These are phyloP conservation scores for Diutina catenulata DNA, from an alignment of 1,139 yeast species.

Conservation along the genomic window DNA sequence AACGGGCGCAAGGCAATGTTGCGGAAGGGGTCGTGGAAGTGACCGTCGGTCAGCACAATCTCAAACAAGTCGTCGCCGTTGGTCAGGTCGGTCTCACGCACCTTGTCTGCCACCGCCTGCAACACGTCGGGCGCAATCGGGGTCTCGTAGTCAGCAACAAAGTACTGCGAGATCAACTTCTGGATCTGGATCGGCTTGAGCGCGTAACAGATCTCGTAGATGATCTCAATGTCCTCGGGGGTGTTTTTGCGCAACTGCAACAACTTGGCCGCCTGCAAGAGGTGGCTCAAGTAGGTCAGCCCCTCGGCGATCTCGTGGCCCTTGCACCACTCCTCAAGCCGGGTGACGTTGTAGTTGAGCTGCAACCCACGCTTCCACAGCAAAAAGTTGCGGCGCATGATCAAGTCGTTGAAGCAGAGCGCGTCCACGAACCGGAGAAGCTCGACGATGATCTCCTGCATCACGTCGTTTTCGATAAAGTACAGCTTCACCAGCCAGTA, in stretches of 20 bases:
- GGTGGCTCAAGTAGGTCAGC: slow-evolving; percentile 73
- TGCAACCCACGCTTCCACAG: slow-evolving; percentile 98
- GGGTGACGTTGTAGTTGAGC: slow-evolving; percentile 88
- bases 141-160: slow-evolving; percentile 89
- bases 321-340: slow-evolving; percentile 98
- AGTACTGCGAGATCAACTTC: slow-evolving; percentile 79
- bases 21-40: slow-evolving; percentile 82
- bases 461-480: slow-evolving; percentile 75
- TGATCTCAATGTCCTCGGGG: slow-evolving; percentile 80
- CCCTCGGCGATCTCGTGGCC: slow-evolving; percentile 89
- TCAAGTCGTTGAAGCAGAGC: slow-evolving; percentile 86
- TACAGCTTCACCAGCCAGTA: slow-evolving; percentile 92
- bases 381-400: slow-evolving; percentile 88
- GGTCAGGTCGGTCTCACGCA: slow-evolving; percentile 49
- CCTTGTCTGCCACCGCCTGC: slow-evolving; percentile 75
- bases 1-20: slow-evolving; percentile 76
- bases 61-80: slow-evolving; percentile 54
- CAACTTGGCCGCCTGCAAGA: slow-evolving; percentile 88
- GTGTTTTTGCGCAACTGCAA: slow-evolving; percentile 87
- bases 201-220: slow-evolving; percentile 91
- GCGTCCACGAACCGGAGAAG: slow-evolving; percentile 84
- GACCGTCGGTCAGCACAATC: slow-evolving; percentile 64
- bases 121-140: slow-evolving; percentile 82
- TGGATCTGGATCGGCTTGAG: slow-evolving; percentile 91
- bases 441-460: slow-evolving; percentile 78